A percentile compares a stretch with the other conserved stretches of the same genome.
These are phyloP conservation scores for Penicillium paneum DNA, from an alignment of 2,329 filamentous ascomycete species.

Conservation along the genomic window DNA sequence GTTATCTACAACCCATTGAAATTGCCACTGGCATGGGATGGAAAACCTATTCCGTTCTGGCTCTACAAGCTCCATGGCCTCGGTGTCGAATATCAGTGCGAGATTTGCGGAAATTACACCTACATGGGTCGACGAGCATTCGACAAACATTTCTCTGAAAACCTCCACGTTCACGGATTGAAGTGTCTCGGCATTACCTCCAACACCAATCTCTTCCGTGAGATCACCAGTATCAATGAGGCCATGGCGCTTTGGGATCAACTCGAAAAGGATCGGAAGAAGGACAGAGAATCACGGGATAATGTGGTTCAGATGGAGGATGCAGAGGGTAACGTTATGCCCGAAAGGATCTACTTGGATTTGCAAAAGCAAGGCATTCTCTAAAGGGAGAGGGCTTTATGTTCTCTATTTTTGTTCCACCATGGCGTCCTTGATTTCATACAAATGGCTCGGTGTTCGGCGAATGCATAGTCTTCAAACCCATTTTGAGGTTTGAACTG, in stretches of 20 bases:
- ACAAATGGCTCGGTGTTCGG: constrained; percentile 34
- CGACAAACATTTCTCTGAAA: constrained; percentile 97
- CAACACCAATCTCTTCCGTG: constrained; percentile 84
- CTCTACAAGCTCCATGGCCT: constrained; percentile 94
- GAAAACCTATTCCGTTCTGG: constrained; percentile 99
- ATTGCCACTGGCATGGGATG: constrained; percentile 93
- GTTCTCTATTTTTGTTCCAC: background rate
- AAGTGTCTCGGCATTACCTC: constrained; percentile 86
- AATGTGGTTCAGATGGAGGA: constrained; percentile 98
- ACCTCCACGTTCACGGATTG: constrained; percentile 85
- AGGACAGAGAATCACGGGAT: constrained; percentile 69
- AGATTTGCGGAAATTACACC: constrained; percentile 97
- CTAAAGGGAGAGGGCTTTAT: constrained; percentile 38
- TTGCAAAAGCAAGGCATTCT: constrained; percentile 86
- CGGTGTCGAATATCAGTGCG: constrained; percentile 90
- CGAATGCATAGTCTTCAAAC: constrained; percentile 11
- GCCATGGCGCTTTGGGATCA: constrained; percentile 89
- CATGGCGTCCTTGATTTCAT: constrained; percentile 5
- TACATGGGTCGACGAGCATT: constrained; percentile 96
- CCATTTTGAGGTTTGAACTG: background rate
- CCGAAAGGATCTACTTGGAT: constrained; percentile 96
- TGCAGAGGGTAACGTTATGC: constrained; percentile 96
- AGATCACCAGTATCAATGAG: constrained; percentile 90
- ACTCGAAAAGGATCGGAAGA: constrained; percentile 80
- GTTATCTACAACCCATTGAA: constrained; percentile 97